Base-by-base conservation (phyloP, 371 early-diverging fungal genomes). In the Apophysomyces sp. region DNA sequence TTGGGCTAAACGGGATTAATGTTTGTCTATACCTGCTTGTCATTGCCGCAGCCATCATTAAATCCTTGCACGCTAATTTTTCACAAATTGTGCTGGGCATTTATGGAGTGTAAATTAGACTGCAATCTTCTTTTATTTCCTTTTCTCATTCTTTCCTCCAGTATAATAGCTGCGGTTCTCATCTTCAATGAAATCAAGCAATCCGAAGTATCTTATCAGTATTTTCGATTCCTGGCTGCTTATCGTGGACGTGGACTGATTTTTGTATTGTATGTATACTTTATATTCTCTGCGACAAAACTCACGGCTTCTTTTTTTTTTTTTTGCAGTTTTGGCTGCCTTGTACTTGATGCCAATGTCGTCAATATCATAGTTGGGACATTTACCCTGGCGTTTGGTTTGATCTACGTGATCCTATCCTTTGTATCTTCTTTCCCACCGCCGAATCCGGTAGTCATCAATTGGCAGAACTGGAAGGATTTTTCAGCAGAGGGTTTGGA, bases 391-490 rank as follows among this genome's bases (percentile, higher is more conserved):
- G 65, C 67, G 4, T 56, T 70, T 32, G 79, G 79, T 0, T 39
- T 76, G 9, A 21, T 73, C 0, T 76, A 78, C 18, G 66, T 78
- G 55, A 73, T 78, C 54, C 44, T 78, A 37, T 76, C 79, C 3
- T 76, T 69, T 60, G 27, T 76, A 26, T 65, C 73, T 3, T 55
- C 64, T 6, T 76, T 76, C 58, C 72, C 75, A 18, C 76, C 63
- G 18, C 79, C 74, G 6, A 65, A 74, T 26, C 72, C 79, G 2
- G 65, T 76, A 9, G 63, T 66, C 1, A 67, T 76, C 37, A 79
- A 79, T 27, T 76, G 76, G 76, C 62, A 74, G 60, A 76, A 76
- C 21, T 79, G 76, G 79, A 74, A 70, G 30, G 79, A 79, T 49
- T 74, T 72, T 31, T 74, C 74, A 8, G 79, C 76, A 3, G 79